phyloP scores from a whole-genome alignment of 441 rosid species.

The Hura crepitans region DNA sequence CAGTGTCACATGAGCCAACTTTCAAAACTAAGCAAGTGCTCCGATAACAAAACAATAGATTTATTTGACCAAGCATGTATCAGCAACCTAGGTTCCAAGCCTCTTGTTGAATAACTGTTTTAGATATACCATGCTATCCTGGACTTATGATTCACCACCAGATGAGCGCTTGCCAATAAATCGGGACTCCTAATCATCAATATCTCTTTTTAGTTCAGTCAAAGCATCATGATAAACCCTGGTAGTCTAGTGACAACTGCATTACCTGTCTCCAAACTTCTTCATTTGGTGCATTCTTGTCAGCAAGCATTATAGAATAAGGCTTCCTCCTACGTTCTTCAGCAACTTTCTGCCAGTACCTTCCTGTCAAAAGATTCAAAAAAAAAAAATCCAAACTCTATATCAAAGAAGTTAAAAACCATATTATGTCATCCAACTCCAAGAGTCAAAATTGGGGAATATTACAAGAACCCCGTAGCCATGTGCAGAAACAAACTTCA shows the following conservation, averaged over 20 bases:
- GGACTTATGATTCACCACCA: neutral
- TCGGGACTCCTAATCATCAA: neutral
- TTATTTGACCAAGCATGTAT: neutral
- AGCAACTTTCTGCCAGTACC: slow-evolving; percentile 84
- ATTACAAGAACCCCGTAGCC: neutral
- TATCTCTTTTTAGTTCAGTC: neutral
- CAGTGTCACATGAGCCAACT: neutral
- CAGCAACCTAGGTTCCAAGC: slow-evolving; percentile 6
- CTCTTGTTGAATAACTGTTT: neutral
- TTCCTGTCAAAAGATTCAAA: slow-evolving; percentile 42
- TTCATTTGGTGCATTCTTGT: slow-evolving; percentile 98
- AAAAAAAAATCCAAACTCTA: neutral
- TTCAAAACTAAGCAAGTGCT: neutral
- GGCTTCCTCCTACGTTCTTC: slow-evolving; percentile 72
- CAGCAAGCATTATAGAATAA: slow-evolving; percentile 83
- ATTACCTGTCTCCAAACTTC: slow-evolving; percentile 97
- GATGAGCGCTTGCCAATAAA: neutral
- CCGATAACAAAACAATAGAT: neutral
- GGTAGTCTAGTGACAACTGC: slow-evolving; percentile 6
- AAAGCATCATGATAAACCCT: neutral
- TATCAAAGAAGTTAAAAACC: neutral
- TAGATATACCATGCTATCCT: neutral
- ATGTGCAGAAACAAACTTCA: neutral
- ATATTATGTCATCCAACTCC: neutral
- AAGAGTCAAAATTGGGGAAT: neutral